phyloP scores from a whole-genome alignment of 2,329 filamentous ascomycete genomes.

The Neodidymelliopsis sp. region DNA sequence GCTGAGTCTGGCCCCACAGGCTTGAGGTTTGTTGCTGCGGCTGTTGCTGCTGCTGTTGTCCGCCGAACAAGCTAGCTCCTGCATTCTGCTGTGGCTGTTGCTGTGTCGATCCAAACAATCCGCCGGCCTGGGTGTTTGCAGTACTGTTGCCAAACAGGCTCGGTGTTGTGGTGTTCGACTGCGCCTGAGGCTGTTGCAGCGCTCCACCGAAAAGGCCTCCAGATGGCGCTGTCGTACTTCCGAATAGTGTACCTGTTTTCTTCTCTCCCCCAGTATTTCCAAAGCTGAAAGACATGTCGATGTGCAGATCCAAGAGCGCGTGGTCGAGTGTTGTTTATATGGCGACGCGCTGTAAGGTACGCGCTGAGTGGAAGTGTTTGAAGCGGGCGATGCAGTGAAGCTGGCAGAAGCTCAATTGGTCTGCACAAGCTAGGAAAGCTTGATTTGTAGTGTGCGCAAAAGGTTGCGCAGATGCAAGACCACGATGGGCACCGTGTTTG shows the following conservation, averaged over 20 bases:
- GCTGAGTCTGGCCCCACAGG: conserved; percentile 50
- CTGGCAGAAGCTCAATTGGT: conserved; percentile 16
- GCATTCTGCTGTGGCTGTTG: conserved; percentile 26
- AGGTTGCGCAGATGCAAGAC: conserved; percentile 15
- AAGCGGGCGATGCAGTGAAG: background rate
- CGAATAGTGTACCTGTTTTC: conserved; percentile 49
- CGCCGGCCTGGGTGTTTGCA: conserved; percentile 31
- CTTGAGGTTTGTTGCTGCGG: conserved; percentile 48
- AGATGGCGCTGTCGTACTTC: conserved; percentile 44
- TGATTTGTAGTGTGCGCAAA: conserved; percentile 9
- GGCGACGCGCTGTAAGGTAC: conserved; percentile 22
- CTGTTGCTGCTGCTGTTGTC: conserved; percentile 24
- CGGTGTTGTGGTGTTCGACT: conserved; percentile 46
- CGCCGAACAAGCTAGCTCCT: conserved; percentile 33
- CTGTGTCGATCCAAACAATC: conserved; percentile 27
- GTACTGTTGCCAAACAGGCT: conserved; percentile 28
- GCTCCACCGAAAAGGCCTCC: conserved; percentile 52
- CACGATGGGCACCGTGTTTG: conserved; percentile 17
- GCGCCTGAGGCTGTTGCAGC: conserved; percentile 40
- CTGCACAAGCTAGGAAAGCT: conserved; percentile 18
- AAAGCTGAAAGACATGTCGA: conserved; percentile 43
- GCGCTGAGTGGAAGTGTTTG: conserved; percentile 10
- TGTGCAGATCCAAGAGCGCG: background rate
- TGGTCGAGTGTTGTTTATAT: conserved; percentile 7
- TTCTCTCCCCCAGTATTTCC: conserved; percentile 39